These are phyloP conservation scores for Neoboletus magnificus DNA, from an alignment of 768 basidiomycete genomes.

Conservation along the genomic window DNA sequence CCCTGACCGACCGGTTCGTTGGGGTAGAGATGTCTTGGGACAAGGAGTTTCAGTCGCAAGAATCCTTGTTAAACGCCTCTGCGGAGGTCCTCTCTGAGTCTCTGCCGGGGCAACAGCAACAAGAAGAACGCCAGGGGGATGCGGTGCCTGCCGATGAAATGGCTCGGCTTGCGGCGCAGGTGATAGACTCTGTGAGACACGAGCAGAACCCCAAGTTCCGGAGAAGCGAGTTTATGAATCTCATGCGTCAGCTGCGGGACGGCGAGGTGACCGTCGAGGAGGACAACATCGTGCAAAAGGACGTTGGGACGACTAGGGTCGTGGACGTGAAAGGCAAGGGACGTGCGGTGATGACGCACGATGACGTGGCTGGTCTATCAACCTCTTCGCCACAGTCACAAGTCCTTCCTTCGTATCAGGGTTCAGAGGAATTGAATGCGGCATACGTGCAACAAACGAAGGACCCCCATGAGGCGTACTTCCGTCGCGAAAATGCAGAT, in stretches of 20 bases:
- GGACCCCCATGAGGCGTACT: conserved; percentile 64
- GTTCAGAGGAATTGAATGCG: conserved; percentile 14
- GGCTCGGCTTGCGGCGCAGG: conserved; percentile 72
- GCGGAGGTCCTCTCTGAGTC: conserved; percentile 3
- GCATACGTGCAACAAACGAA: conserved; percentile 20
- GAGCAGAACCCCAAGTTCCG: conserved; percentile 83
- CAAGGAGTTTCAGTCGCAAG: conserved; percentile 59
- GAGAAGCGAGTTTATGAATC: conserved; percentile 76
- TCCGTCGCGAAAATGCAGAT: conserved; percentile 67
- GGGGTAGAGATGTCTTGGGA: conserved; percentile 48
- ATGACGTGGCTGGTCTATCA: conserved; percentile 3
- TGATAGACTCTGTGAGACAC: conserved; percentile 71
- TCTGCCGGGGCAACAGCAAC: conserved; percentile 12
- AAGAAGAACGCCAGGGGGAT: conserved; percentile 13
- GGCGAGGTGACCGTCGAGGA: conserved; percentile 74
- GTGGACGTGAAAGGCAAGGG: conserved; percentile 67
- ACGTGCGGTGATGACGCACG: conserved; percentile 33
- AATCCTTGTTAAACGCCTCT: conserved; percentile 36
- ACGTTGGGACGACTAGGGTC: conserved; percentile 15
- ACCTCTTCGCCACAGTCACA: conserved; percentile 8
- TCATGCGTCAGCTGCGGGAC: conserved; percentile 85
- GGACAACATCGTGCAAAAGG: conserved; percentile 67
- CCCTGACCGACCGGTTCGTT: not conserved
- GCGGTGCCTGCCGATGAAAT: conserved; percentile 55
- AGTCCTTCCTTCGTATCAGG: conserved; percentile 16